Percentiles rank a stretch among this genome's conserved stretches.
phyloP scores from a whole-genome alignment of 2,329 filamentous ascomycete species.

The Anthostomella pinea region DNA sequence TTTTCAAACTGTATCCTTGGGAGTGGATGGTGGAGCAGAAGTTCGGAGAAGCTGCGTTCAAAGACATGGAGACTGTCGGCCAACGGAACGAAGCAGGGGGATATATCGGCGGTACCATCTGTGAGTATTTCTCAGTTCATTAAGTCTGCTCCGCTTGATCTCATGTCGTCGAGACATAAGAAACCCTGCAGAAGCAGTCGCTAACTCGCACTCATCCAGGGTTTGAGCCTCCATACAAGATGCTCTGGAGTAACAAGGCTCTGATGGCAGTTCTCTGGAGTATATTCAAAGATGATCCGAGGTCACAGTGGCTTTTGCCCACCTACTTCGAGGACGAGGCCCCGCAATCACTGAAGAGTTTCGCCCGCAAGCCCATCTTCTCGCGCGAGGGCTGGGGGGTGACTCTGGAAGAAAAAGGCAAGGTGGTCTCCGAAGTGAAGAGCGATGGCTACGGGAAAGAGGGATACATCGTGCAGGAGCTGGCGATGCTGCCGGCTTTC shows the following conservation, averaged over 20 bases:
- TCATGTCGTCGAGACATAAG: too few relatives aligned
- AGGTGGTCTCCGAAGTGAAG: not conserved
- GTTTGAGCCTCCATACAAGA: slow-evolving; percentile 12
- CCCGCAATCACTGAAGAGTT: not conserved
- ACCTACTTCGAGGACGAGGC: slow-evolving; percentile 3
- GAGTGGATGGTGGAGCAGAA: slow-evolving; percentile 5
- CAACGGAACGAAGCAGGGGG: not conserved
- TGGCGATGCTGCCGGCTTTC: slow-evolving; percentile 3
- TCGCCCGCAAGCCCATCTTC: slow-evolving; percentile 6
- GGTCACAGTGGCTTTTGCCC: slow-evolving; percentile 6
- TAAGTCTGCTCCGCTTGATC: too few relatives aligned
- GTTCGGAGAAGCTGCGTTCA: slow-evolving; percentile 1
- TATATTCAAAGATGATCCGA: slow-evolving; percentile 9
- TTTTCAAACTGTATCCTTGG: slow-evolving; percentile 13
- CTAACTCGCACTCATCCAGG: too few relatives aligned
- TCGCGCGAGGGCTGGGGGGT: slow-evolving; percentile 5
- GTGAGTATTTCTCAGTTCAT: too few relatives aligned
- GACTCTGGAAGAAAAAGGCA: not conserved
- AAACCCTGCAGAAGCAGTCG: too few relatives aligned
- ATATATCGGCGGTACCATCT: slow-evolving; percentile 7
- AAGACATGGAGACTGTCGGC: slow-evolving; percentile 1
- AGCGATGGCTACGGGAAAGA: slow-evolving; percentile 2
- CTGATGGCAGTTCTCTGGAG: slow-evolving; percentile 9
- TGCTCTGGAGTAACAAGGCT: slow-evolving; percentile 14
- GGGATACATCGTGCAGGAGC: slow-evolving; percentile 3